Evolutionary conservation across 768 basidiomycete species (phyloP).

Genomic region (Boletus insuetus): DNA sequence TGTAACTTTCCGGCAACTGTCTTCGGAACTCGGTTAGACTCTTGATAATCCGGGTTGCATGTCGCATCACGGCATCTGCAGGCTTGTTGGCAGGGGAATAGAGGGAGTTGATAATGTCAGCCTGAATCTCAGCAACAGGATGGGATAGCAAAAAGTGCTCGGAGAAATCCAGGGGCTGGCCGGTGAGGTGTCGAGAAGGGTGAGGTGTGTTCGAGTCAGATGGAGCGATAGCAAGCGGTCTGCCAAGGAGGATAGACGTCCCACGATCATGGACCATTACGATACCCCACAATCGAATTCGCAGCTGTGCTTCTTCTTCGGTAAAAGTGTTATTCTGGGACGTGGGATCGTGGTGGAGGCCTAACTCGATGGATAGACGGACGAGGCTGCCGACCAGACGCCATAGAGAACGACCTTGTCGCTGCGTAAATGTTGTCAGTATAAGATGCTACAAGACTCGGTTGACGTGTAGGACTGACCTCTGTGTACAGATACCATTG

Average conservation of each 20-base stretch:
- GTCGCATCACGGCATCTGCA: conserved; percentile 67
- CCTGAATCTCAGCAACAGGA: conserved; percentile 79
- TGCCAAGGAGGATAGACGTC: conserved; percentile 80
- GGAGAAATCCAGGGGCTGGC: conserved; percentile 50
- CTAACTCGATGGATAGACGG: conserved; percentile 77
- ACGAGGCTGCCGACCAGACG: conserved; percentile 84
- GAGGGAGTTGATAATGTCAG: conserved; percentile 84
- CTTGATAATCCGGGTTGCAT: conserved; percentile 77
- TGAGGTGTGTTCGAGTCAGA: conserved; percentile 81
- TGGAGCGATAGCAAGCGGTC: conserved; percentile 78
- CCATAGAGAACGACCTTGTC: conserved; percentile 88
- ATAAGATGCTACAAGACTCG: conserved; percentile 1
- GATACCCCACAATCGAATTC: conserved; percentile 82
- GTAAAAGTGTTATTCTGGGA: conserved; percentile 61
- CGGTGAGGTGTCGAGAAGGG: conserved; percentile 45
- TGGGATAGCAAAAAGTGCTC: conserved; percentile 79
- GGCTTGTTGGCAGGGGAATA: conserved; percentile 74
- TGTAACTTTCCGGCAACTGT: conserved; percentile 68
- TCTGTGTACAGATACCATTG: conserved; percentile 92
- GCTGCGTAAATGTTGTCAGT: conserved; percentile 39
- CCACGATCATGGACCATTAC: conserved; percentile 86
- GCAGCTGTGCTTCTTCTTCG: conserved; percentile 72
- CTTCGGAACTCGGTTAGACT: conserved; percentile 69
- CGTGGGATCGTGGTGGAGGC: conserved; percentile 82
- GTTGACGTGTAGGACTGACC: conserved; percentile 39